phyloP scores from a whole-genome alignment of 169 alveolate species.

The Cryptosporidium felis region DNA sequence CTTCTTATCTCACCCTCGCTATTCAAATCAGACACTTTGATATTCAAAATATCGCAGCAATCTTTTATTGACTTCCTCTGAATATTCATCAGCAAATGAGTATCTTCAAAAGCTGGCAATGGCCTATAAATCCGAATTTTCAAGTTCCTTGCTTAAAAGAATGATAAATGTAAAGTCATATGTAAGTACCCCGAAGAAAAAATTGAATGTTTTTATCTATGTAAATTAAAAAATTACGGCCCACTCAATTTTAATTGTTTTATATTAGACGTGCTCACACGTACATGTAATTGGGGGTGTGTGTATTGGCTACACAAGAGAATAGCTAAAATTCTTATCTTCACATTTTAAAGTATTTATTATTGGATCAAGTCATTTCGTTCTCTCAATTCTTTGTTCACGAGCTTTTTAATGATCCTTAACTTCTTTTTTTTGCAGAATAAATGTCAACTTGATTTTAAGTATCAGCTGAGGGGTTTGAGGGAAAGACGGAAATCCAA shows the following conservation, averaged over 20 bases:
- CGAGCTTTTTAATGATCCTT: too few relatives aligned
- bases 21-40: constrained; percentile 63
- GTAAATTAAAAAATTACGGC: too few relatives aligned
- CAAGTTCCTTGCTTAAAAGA: not conserved
- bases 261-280: constrained; percentile 65
- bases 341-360: too few relatives aligned
- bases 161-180: not conserved
- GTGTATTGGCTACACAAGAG: not conserved
- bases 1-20: constrained; percentile 79
- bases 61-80: constrained; percentile 73
- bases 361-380: too few relatives aligned
- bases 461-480: constrained; percentile 8
- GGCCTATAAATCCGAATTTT: too few relatives aligned
- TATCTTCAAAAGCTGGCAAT: not conserved
- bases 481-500: not conserved
- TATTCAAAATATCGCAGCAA: constrained; percentile 79
- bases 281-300: constrained; percentile 54
- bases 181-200: too few relatives aligned
- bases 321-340: too few relatives aligned
- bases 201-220: too few relatives aligned
- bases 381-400: too few relatives aligned
- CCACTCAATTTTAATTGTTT: not conserved
- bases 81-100: constrained; percentile 19
- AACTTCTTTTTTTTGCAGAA: too few relatives aligned
- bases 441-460: too few relatives aligned